A percentile compares a stretch with the other conserved stretches of the same genome.
Conservation (phyloP, 306 rosid genomes). For the Senna tora region DNA sequence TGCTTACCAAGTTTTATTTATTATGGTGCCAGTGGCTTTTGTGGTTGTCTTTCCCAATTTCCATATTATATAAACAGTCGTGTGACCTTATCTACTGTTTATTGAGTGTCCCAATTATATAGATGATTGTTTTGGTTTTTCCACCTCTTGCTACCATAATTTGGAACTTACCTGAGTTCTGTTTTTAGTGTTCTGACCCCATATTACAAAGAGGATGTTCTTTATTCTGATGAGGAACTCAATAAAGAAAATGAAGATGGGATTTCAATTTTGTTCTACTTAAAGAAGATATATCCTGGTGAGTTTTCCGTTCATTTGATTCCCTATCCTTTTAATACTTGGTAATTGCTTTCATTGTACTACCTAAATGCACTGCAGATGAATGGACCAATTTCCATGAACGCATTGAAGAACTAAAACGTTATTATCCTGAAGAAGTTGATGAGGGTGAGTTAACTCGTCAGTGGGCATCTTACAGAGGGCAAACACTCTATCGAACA, state of each 20-base stretch:
- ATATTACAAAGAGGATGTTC: slow-evolving; percentile 85
- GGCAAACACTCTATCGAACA: slow-evolving; percentile 95
- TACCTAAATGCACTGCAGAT: slow-evolving; percentile 56
- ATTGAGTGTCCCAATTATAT: slow-evolving; percentile 18
- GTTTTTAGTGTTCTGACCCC: slow-evolving; percentile 91
- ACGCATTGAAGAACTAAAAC: slow-evolving; percentile 47
- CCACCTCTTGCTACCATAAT: slow-evolving; percentile 23
- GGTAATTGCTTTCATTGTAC: slow-evolving; percentile 28
- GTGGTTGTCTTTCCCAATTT: neutral
- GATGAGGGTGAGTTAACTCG: slow-evolving; percentile 53
- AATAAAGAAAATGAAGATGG: slow-evolving; percentile 86
- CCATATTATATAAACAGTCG: neutral
- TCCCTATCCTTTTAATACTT: slow-evolving; percentile 9
- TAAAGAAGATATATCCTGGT: slow-evolving; percentile 92
- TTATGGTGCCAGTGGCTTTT: neutral
- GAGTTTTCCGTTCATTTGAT: slow-evolving; percentile 43
- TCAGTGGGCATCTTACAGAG: slow-evolving; percentile 94
- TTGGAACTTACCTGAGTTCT: slow-evolving; percentile 40
- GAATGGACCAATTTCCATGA: slow-evolving; percentile 82
- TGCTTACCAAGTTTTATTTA: neutral
- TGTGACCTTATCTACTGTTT: slow-evolving; percentile 5
- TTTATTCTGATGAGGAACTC: slow-evolving; percentile 76
- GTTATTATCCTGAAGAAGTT: slow-evolving; percentile 1
- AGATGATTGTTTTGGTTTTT: neutral
- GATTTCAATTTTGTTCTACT: slow-evolving; percentile 89